Evolutionary conservation across 441 rosid genomes (phyloP).

Genomic region (Erodium moschatum): DNA sequence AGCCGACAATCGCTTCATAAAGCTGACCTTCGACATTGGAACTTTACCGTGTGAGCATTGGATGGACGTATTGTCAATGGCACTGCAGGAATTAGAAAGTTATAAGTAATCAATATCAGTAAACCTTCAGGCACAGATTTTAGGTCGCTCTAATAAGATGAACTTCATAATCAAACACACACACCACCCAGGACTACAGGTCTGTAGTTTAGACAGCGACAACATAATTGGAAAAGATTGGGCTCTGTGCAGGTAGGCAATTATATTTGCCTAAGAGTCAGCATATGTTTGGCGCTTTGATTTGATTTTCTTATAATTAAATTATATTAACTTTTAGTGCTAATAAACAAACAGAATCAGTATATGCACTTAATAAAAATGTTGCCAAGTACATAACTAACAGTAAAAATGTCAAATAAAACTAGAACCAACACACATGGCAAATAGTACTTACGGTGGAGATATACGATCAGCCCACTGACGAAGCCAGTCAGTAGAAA

Average conservation of each 20-base stretch:
- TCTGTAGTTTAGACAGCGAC: not conserved
- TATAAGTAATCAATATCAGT: constrained; percentile 7
- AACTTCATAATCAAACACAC: constrained; percentile 7
- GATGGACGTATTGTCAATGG: constrained; percentile 63
- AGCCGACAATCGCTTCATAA: constrained; percentile 68
- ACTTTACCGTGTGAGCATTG: constrained; percentile 83
- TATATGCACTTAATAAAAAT: not conserved
- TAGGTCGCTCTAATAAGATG: not conserved
- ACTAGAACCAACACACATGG: constrained; percentile 14
- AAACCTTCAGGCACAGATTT: constrained; percentile 7
- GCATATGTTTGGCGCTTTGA: not conserved
- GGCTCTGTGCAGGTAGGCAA: not conserved
- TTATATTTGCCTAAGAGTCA: not conserved
- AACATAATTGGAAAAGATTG: not conserved
- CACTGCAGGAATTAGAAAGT: constrained; percentile 33
- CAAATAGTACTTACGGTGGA: constrained; percentile 58
- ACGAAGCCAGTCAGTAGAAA: constrained; percentile 84
- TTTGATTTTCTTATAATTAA: not conserved
- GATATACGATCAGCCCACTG: constrained; percentile 72
- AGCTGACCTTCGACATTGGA: constrained; percentile 55
- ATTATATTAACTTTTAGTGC: too few species aligned
- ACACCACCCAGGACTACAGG: not conserved
- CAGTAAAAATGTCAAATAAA: constrained; percentile 8
- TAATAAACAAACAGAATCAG: not conserved
- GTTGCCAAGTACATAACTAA: constrained; percentile 1